These are phyloP conservation scores for Gracilaria caudata DNA, from an alignment of 23 red algal species.

Conservation along the genomic window DNA sequence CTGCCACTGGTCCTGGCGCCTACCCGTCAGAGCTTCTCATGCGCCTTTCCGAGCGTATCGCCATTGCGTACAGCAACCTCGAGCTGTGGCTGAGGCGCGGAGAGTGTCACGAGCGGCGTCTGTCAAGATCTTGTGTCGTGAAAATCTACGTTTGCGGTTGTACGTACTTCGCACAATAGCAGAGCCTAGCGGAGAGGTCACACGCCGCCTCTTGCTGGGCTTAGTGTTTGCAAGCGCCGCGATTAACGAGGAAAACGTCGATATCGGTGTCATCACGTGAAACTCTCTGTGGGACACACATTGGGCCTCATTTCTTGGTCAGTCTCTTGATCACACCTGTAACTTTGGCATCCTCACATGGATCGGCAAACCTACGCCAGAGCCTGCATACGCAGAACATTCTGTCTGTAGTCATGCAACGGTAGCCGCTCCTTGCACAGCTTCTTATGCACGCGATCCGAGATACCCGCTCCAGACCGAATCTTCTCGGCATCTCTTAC, in stretches of 20 bases:
- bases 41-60: too few species aligned
- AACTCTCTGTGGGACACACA: neutral
- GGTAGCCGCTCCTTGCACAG: neutral
- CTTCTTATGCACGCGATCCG: neutral
- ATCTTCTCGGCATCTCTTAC: neutral
- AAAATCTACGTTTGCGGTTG: too few species aligned
- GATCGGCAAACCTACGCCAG: conserved; percentile 2
- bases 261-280: neutral
- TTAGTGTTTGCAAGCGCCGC: neutral
- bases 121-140: too few species aligned
- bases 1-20: too few species aligned
- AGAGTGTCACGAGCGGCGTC: too few species aligned
- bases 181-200: too few species aligned
- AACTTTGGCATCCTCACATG: neutral
- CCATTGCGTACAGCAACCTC: too few species aligned
- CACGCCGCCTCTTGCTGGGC: neutral
- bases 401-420: neutral
- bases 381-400: neutral
- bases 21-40: too few species aligned
- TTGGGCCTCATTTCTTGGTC: neutral
- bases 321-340: neutral
- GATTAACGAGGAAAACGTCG: conserved; percentile 14
- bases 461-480: neutral
- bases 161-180: too few species aligned
- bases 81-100: too few species aligned